Conservation (phyloP, 345 rosid genomes). For the Acer negundo region DNA sequence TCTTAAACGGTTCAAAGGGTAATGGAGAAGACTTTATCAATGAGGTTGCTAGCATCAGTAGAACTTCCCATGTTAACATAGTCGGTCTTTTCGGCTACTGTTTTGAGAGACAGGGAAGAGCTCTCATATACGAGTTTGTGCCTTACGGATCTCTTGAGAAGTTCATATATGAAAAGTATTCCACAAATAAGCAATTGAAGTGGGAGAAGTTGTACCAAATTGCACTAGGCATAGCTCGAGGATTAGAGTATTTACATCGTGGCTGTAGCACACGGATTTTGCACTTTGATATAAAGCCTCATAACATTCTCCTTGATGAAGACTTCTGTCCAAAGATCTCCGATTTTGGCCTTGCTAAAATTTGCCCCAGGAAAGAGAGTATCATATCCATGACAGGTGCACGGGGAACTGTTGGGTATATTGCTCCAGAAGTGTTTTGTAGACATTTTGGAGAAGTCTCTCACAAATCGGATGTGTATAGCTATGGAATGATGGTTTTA, state of each 20-base stretch:
- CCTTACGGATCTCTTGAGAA: not conserved
- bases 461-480: slow-evolving; percentile 6
- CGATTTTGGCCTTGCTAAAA: not conserved
- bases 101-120: not conserved
- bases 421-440: not conserved
- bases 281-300: not conserved
- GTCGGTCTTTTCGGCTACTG: not conserved
- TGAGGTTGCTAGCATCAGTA: not conserved
- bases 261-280: not conserved
- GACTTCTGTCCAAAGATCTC: not conserved
- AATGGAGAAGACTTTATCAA: not conserved
- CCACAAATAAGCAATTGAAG: not conserved
- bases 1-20: not conserved
- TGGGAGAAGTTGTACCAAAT: not conserved
- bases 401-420: not conserved
- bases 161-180: not conserved
- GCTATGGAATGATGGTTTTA: not conserved
- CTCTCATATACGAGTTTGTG: not conserved
- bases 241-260: not conserved
- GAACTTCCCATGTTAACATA: not conserved
- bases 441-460: not conserved
- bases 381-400: not conserved
- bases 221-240: slow-evolving; percentile 4
- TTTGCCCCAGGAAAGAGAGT: not conserved
- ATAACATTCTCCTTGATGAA: not conserved